Evolutionary conservation across 768 basidiomycete genomes (phyloP).

Genomic region (Heimioporus sp.): DNA sequence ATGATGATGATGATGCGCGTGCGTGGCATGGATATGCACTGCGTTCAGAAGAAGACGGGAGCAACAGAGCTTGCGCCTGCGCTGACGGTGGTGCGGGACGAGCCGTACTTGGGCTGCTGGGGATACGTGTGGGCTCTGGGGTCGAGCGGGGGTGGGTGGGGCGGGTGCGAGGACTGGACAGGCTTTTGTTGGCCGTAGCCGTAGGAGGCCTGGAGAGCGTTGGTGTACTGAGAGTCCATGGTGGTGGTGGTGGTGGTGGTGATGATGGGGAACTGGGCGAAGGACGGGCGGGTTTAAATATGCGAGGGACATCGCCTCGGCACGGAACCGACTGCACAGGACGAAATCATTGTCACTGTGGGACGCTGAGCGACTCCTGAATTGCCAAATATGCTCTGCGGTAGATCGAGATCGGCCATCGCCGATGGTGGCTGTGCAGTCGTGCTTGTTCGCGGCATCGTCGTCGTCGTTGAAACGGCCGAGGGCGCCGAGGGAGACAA

Average conservation of each 20-base stretch:
- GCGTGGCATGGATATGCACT: neutral
- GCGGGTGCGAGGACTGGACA: conserved; percentile 4
- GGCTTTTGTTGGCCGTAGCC: conserved; percentile 23
- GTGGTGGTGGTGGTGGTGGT: too few relatives aligned
- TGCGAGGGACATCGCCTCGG: neutral
- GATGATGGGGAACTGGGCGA: too few relatives aligned
- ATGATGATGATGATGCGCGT: neutral
- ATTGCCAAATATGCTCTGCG: conserved; percentile 2
- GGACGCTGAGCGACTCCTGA: too few relatives aligned
- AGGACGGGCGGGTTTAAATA: too few relatives aligned
- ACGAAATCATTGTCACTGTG: conserved; percentile 11
- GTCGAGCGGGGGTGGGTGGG: conserved; percentile 24
- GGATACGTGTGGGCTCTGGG: conserved; percentile 20
- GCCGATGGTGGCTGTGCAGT: conserved; percentile 5
- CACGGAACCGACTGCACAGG: conserved; percentile 28
- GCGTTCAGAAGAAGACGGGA: conserved; percentile 56
- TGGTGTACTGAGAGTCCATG: conserved; percentile 29
- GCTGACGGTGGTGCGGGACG: conserved; percentile 40
- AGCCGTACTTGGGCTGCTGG: conserved; percentile 22
- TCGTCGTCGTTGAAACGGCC: neutral
- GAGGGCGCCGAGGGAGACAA: conserved; percentile 2
- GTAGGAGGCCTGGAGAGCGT: conserved; percentile 12
- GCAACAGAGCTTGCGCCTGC: conserved; percentile 50
- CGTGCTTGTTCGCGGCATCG: neutral
- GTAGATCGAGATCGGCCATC: conserved; percentile 5